Base-by-base conservation (phyloP, 768 basidiomycete genomes). In the Rossbeevera mucosa region DNA sequence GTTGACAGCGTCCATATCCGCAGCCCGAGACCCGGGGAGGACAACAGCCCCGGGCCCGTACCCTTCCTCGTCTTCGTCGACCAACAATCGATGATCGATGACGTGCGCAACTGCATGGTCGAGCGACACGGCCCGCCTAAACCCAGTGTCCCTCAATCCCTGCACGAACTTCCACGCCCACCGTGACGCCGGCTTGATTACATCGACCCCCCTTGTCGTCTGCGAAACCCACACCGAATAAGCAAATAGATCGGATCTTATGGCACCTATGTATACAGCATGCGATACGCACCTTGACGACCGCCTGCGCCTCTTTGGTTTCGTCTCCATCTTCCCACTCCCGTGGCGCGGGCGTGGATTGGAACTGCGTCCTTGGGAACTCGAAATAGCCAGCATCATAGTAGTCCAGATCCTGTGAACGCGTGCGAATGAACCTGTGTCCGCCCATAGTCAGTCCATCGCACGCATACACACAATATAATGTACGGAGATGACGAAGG, bases 211-310 rank as follows among this genome's bases (percentile, higher is more conserved):
- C 25, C 40, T n/a, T 2, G 9, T 30, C 5, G 8, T 40, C 62
- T 64, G 21, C 13, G 21, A n/a, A 9, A 33, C 7, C n/a, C 16
- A 33, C 16, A 33, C 31, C 31, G n/a, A 9, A n/a, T n/a, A 13
- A 8, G n/a, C 7, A 25, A 25, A 25, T 7, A 25, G n/a, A n/a
- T 33, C 4, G 8, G 8, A 33, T 33, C 8, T 33, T n/a, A 8
- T 33, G 33, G 33, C 12, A 33, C 12, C 3, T 9, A n/a, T 33
- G 12, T 33, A 33, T n/a, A 2, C 7, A n/a, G 33, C 33, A n/a
- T 8, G 6, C 16, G n/a, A 45, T n/a, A n/a, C 57, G 21, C 9
- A 62, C 58, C 58, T 21, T 54, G 4, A 14, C 24, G 20, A 50
- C 28, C 7, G 38, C 48, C 44, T 40, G 28, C 9, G 9, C 16